A percentile compares a stretch with the other conserved stretches of the same genome.
phyloP scores from a whole-genome alignment of 176 grass and related monocot genomes.

The Themeda triandra region DNA sequence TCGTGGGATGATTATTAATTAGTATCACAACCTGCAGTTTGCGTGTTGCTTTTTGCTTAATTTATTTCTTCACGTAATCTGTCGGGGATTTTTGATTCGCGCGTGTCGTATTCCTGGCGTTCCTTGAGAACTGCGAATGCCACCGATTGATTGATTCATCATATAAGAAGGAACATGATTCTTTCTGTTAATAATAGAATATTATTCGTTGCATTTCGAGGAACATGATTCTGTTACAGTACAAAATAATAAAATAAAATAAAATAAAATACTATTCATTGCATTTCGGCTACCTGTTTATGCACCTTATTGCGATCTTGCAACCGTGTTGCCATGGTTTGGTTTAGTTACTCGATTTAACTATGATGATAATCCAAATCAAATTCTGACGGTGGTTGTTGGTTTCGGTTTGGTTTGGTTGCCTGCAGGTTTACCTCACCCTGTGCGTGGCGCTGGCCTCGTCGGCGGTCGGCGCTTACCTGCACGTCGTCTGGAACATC shows the following conservation, averaged over 20 bases:
- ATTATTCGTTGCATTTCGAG: no score
- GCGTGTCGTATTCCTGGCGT: neutral
- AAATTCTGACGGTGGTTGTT: neutral
- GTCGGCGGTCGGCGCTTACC: slow-evolving; percentile 84
- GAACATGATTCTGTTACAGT: no score
- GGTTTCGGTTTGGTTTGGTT: neutral
- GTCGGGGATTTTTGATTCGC: neutral
- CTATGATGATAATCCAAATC: no score
- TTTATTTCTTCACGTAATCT: no score
- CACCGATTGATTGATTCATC: neutral
- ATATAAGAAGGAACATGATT: no score
- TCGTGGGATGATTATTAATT: no score
- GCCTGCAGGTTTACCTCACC: slow-evolving; percentile 89
- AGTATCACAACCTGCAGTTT: neutral
- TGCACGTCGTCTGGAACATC: slow-evolving; percentile 81
- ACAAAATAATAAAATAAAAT: neutral
- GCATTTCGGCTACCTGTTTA: no score
- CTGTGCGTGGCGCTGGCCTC: slow-evolving; percentile 74
- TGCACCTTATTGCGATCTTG: no score
- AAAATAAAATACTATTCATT: no score
- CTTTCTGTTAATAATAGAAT: no score
- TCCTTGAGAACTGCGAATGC: neutral
- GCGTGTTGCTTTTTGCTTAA: neutral
- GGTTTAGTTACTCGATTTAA: no score
- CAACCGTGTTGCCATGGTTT: no score